Evolutionary conservation across 306 rosid species (phyloP).

Genomic region (Vigna nakashimae): DNA sequence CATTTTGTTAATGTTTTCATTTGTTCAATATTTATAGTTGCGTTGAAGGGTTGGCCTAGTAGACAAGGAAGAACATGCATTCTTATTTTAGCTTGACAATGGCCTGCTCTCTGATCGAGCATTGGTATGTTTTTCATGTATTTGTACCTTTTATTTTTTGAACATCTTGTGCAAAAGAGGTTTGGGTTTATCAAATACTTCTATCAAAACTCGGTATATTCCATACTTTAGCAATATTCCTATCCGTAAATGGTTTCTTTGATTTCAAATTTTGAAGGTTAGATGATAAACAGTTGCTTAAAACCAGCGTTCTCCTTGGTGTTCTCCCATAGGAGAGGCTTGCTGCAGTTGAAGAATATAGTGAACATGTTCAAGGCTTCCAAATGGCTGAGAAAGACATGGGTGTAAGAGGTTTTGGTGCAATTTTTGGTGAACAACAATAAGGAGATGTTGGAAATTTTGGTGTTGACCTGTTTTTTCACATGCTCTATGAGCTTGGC

Average conservation of each 20-base stretch:
- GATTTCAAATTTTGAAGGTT: constrained; percentile 33
- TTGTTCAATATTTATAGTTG: too few species aligned
- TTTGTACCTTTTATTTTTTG: constrained; percentile 27
- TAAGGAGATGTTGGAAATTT: constrained; percentile 96
- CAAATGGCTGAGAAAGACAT: constrained; percentile 96
- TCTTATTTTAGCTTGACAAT: too few species aligned
- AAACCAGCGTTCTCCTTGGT: constrained; percentile 50
- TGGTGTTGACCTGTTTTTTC: constrained; percentile 95
- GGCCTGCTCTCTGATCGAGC: too few species aligned
- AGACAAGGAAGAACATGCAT: too few species aligned
- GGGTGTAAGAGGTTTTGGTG: constrained; percentile 95
- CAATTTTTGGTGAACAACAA: constrained; percentile 95
- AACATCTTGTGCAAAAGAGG: constrained; percentile 28
- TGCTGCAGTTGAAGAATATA: constrained; percentile 87
- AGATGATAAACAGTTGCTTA: constrained; percentile 33
- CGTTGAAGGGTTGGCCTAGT: too few species aligned
- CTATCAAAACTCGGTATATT: neutral
- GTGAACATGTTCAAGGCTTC: constrained; percentile 96
- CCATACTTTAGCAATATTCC: constrained; percentile 10
- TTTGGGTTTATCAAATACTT: constrained; percentile 20
- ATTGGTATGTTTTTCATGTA: too few species aligned
- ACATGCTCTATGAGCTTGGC: constrained; percentile 99
- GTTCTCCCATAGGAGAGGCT: constrained; percentile 79
- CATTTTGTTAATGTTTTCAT: too few species aligned
- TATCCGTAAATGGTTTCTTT: neutral